Conservation (phyloP, 768 basidiomycete species). For the Rhizopogon vinicolor region DNA sequence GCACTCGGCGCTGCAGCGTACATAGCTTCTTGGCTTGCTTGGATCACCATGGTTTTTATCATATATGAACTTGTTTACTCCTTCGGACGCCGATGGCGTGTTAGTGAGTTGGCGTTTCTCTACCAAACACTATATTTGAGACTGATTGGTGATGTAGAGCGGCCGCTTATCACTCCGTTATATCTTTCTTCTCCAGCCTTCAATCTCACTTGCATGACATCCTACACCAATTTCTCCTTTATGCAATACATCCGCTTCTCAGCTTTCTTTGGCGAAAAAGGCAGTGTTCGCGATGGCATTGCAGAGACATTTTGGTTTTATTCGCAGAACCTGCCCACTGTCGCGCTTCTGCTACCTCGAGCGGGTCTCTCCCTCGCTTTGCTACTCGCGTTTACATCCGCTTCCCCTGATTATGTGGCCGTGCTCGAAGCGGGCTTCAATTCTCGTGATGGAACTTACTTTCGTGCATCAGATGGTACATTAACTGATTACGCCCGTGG, state of each 20-base stretch:
- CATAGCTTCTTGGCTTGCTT: slow-evolving; percentile 73
- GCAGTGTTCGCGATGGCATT: slow-evolving; percentile 49
- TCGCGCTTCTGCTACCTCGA: slow-evolving; percentile 78
- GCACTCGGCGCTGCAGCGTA: slow-evolving; percentile 79
- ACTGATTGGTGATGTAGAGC: slow-evolving; percentile 45
- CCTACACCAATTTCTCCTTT: slow-evolving; percentile 82
- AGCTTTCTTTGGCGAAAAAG: slow-evolving; percentile 54
- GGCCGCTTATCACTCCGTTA: slow-evolving; percentile 77
- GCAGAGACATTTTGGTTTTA: slow-evolving; percentile 86
- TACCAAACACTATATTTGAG: slow-evolving; percentile 14
- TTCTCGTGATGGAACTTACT: slow-evolving; percentile 71
- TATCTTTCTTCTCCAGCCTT: slow-evolving; percentile 79
- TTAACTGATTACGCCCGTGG: slow-evolving; percentile 77
- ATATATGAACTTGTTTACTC: slow-evolving; percentile 77
- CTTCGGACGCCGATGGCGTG: slow-evolving; percentile 70
- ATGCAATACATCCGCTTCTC: slow-evolving; percentile 72
- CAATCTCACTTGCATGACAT: slow-evolving; percentile 70
- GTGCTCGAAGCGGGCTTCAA: slow-evolving; percentile 44
- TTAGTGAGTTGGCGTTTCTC: slow-evolving; percentile 51
- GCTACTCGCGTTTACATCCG: slow-evolving; percentile 57
- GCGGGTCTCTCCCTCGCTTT: slow-evolving; percentile 72
- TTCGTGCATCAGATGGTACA: slow-evolving; percentile 55
- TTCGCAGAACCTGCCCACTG: slow-evolving; percentile 80
- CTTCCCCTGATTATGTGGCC: slow-evolving; percentile 42
- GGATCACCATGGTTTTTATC: slow-evolving; percentile 68